Percentiles rank a stretch among this genome's conserved stretches.
Conservation (phyloP, 805 yeast genomes). For the Dipodascus geniculatus region DNA sequence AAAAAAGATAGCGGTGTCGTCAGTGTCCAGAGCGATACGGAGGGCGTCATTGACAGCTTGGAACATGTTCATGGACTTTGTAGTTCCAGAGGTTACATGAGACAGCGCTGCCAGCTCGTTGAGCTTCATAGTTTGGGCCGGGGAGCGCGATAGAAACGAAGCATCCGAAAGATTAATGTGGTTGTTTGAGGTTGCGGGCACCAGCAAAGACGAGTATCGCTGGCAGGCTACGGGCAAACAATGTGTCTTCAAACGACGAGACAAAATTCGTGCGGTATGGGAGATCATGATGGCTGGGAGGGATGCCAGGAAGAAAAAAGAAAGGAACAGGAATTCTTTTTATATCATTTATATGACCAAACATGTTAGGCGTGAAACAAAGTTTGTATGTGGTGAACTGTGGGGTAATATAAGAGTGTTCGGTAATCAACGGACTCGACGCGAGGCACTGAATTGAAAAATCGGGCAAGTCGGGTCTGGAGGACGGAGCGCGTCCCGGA, state of each 20-base stretch:
- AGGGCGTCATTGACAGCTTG: constrained; percentile 83
- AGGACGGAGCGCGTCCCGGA: too few species aligned
- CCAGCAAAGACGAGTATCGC: neutral
- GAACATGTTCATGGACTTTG: constrained; percentile 22
- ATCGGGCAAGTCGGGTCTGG: too few species aligned
- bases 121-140: neutral
- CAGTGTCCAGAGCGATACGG: constrained; percentile 80
- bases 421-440: neutral
- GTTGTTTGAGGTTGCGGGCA: neutral
- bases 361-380: neutral
- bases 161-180: neutral
- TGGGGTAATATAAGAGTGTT: neutral
- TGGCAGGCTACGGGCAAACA: neutral
- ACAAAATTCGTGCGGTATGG: neutral
- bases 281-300: neutral
- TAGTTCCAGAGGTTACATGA: constrained; percentile 11
- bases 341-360: neutral
- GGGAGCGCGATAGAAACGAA: neutral
- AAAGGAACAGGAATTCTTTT: neutral
- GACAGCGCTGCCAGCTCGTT: neutral
- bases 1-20: constrained; percentile 75
- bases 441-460: too few species aligned
- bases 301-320: too few species aligned
- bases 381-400: neutral
- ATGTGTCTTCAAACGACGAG: neutral